A percentile compares a stretch with the other conserved stretches of the same genome.
phyloP scores from a whole-genome alignment of 495 filamentous ascomycete species.

The Hypoxylon perforatum region DNA sequence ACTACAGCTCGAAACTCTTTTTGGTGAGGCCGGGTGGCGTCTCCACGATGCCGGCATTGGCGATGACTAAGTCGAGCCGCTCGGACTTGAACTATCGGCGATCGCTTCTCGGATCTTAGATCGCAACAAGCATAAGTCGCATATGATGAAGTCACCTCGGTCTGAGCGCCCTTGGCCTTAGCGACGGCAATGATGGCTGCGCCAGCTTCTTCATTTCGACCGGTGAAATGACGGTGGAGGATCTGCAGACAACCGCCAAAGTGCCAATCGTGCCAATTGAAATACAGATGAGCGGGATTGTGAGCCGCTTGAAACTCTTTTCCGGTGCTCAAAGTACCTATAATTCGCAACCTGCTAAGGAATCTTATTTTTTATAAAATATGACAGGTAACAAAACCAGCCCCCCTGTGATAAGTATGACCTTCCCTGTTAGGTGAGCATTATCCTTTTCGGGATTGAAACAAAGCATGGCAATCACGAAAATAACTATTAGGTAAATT shows the following conservation, averaged over 20 bases:
- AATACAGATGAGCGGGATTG: slow-evolving; percentile 67
- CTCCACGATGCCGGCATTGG: slow-evolving; percentile 74
- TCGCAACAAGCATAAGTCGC: slow-evolving; percentile 20
- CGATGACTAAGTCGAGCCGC: slow-evolving; percentile 67
- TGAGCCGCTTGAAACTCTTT: slow-evolving; percentile 71
- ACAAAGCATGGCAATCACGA: too few relatives aligned
- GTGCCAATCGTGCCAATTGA: too few relatives aligned
- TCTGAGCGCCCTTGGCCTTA: slow-evolving; percentile 1
- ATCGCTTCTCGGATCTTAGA: slow-evolving; percentile 21
- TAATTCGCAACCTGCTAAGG: neutral
- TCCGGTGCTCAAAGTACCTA: slow-evolving; percentile 73
- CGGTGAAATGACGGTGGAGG: too few relatives aligned
- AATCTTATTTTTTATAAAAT: neutral
- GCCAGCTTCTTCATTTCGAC: slow-evolving; percentile 58
- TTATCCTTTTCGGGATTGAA: slow-evolving; percentile 68
- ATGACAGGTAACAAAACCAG: slow-evolving; percentile 14
- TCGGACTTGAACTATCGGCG: slow-evolving; percentile 20
- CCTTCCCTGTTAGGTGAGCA: slow-evolving; percentile 63
- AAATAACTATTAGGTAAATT: too few relatives aligned
- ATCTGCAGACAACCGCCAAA: too few relatives aligned
- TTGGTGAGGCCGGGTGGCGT: slow-evolving; percentile 58
- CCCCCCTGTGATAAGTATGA: slow-evolving; percentile 71
- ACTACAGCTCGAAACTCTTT: slow-evolving; percentile 73
- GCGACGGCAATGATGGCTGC: slow-evolving; percentile 7
- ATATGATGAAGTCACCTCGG: slow-evolving; percentile 20